Percentiles rank a stretch among this genome's conserved stretches.
phyloP scores from a whole-genome alignment of 768 basidiomycete species.

The Suillus alpinus region DNA sequence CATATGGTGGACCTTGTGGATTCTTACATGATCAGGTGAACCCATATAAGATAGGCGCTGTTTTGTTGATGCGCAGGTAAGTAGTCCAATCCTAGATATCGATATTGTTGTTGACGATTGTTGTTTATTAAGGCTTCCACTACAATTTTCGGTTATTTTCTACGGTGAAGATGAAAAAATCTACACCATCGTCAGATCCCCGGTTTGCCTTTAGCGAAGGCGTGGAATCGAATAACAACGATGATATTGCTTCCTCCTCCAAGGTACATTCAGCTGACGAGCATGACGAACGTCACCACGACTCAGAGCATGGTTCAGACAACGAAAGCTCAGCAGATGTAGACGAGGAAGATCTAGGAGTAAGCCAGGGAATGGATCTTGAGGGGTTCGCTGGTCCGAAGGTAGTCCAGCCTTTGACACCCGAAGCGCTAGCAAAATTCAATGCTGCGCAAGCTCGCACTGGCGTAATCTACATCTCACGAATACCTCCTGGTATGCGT shows the following conservation, averaged over 20 bases:
- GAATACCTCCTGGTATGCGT: conserved; percentile 97
- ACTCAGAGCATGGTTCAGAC: not conserved
- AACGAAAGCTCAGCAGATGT: conserved; percentile 7
- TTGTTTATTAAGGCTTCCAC: not conserved
- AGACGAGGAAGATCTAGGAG: conserved; percentile 24
- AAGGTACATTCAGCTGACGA: not conserved
- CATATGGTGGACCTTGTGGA: no score
- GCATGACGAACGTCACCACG: not conserved
- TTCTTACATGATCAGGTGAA: no score
- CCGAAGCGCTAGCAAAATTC: conserved; percentile 73
- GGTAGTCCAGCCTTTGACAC: conserved; percentile 69
- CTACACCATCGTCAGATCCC: not conserved
- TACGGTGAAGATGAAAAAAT: not conserved
- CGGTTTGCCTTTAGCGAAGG: not conserved
- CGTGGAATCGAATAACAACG: not conserved
- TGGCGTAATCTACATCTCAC: conserved; percentile 91
- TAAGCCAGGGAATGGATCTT: conserved; percentile 52
- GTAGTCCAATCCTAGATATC: no score
- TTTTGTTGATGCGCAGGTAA: no score
- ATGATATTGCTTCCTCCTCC: not conserved
- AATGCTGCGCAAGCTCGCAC: conserved; percentile 70
- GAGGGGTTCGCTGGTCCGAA: conserved; percentile 62
- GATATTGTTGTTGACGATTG: not conserved
- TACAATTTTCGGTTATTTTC: not conserved
- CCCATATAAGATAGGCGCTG: no score